Conservation (phyloP, 2,329 filamentous ascomycete species). For the Aspergillus vadensis region DNA sequence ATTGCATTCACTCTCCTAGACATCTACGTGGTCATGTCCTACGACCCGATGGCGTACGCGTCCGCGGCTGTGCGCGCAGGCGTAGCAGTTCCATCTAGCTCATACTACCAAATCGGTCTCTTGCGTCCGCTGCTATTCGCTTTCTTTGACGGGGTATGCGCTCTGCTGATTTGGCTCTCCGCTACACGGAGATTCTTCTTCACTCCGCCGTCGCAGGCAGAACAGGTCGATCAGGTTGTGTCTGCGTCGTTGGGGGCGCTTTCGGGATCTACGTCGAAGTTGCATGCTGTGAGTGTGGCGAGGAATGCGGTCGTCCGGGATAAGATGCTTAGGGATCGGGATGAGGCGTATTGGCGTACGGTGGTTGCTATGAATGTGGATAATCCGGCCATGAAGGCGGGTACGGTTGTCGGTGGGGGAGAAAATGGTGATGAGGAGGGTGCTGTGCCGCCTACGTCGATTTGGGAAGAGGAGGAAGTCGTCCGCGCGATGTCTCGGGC, state of each 20-base stretch:
- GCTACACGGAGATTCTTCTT: slow-evolving; percentile 79
- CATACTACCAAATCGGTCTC: slow-evolving; percentile 52
- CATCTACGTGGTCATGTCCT: slow-evolving; percentile 64
- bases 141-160: slow-evolving; percentile 64
- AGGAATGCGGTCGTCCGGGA: slow-evolving; percentile 80
- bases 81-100: slow-evolving; percentile 60
- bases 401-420: slow-evolving; percentile 48
- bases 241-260: slow-evolving; percentile 56
- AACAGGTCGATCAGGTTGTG: slow-evolving; percentile 63
- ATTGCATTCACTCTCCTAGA: slow-evolving; percentile 64
- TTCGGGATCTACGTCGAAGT: slow-evolving; percentile 62
- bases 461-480: slow-evolving; percentile 71
- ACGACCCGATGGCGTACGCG: slow-evolving; percentile 54
- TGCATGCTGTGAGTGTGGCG: slow-evolving; percentile 73
- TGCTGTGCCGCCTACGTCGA: slow-evolving; percentile 54
- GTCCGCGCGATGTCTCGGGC: slow-evolving; percentile 68
- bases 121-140: slow-evolving; percentile 67
- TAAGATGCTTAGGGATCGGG: slow-evolving; percentile 65
- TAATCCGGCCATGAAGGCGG: slow-evolving; percentile 1
- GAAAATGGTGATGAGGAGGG: slow-evolving; percentile 58
- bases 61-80: slow-evolving; percentile 65
- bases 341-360: slow-evolving; percentile 71
- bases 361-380: slow-evolving; percentile 52
- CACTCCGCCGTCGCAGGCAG: slow-evolving; percentile 60
- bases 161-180: slow-evolving; percentile 70